phyloP scores from a whole-genome alignment of 2,329 filamentous ascomycete genomes.

The Colletotrichum sansevieriae region DNA sequence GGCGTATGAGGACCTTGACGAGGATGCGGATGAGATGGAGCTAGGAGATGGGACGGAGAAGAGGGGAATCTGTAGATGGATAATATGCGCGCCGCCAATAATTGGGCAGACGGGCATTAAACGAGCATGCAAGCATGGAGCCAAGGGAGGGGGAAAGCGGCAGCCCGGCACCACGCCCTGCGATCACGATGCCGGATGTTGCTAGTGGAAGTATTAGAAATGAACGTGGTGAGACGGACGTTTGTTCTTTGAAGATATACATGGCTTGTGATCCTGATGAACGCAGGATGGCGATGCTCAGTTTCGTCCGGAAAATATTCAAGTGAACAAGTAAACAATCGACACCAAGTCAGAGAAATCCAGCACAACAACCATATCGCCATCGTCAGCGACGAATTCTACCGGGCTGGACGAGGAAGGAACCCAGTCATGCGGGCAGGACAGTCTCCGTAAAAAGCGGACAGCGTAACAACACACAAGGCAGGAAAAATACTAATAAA shows the following conservation, averaged over 20 bases:
- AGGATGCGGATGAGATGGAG: constrained; percentile 19
- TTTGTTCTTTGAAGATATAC: background rate
- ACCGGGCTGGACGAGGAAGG: no score
- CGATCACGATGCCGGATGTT: constrained; percentile 9
- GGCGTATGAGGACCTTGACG: background rate
- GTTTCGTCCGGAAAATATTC: no score
- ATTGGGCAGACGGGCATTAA: constrained; percentile 25
- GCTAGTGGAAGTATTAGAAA: background rate
- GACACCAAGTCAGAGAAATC: no score
- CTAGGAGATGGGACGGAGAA: constrained; percentile 26
- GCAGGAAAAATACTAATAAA: no score
- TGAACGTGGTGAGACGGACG: background rate
- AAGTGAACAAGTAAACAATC: no score
- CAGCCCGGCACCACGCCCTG: constrained; percentile 17
- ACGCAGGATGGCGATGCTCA: no score
- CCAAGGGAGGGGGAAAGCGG: constrained; percentile 19
- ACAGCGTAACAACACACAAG: no score
- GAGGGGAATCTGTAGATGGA: constrained; percentile 12
- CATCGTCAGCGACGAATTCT: no score
- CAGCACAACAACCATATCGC: no score
- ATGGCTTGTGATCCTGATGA: no score
- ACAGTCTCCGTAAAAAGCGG: background rate
- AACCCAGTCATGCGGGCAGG: background rate
- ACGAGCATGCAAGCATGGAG: constrained; percentile 5
- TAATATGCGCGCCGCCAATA: background rate